A percentile compares a stretch with the other conserved stretches of the same genome.
These are phyloP conservation scores for Knufia petricola DNA, from an alignment of 2,329 filamentous ascomycete genomes.

Conservation along the genomic window DNA sequence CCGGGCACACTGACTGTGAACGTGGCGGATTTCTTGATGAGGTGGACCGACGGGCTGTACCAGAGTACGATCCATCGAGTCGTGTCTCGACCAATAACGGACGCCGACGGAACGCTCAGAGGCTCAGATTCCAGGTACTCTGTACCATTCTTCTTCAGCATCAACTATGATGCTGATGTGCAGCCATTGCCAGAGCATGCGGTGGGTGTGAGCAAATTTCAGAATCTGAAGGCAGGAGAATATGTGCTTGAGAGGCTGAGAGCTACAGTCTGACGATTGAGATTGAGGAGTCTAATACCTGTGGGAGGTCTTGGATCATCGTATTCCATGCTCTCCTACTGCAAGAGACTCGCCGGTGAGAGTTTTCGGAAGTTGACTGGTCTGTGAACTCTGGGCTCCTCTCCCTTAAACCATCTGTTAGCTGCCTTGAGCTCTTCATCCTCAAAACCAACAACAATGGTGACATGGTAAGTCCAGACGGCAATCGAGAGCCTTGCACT, in stretches of 20 bases:
- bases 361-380: too few species aligned
- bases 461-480: too few species aligned
- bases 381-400: too few species aligned
- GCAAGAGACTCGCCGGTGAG: too few species aligned
- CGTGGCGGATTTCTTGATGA: slow-evolving; percentile 37
- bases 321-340: too few species aligned
- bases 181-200: slow-evolving; percentile 29
- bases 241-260: slow-evolving; percentile 23
- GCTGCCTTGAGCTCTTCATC: too few species aligned
- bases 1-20: slow-evolving; percentile 34
- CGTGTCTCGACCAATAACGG: slow-evolving; percentile 34
- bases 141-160: slow-evolving; percentile 17
- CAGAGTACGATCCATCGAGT: slow-evolving; percentile 45
- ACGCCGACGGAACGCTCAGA: slow-evolving; percentile 25
- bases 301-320: too few species aligned
- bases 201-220: slow-evolving; percentile 16
- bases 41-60: slow-evolving; percentile 42
- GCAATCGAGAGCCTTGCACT: too few species aligned
- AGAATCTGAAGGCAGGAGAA: slow-evolving; percentile 21
- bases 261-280: slow-evolving; percentile 16
- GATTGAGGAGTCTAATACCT: too few species aligned
- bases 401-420: too few species aligned
- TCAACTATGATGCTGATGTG: slow-evolving; percentile 13
- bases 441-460: too few species aligned
- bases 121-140: slow-evolving; percentile 10